Base-by-base conservation (phyloP, 2,329 filamentous ascomycete genomes). In the Ophiocordyceps australis region DNA sequence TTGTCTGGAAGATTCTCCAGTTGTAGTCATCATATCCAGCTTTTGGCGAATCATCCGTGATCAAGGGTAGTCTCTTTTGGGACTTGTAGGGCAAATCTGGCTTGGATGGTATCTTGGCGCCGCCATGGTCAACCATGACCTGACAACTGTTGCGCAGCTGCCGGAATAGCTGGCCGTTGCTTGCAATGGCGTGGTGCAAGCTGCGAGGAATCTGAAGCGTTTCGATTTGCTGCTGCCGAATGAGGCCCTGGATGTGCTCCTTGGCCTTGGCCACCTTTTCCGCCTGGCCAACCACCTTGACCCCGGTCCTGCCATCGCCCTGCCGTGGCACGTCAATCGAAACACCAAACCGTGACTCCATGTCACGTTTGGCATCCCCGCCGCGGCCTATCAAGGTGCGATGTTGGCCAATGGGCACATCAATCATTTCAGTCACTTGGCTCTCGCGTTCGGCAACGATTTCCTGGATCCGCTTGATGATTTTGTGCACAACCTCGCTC, bases 111-210 rank as follows among this genome's bases (percentile, higher is more conserved):
- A 78, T 58, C 29, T 75, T 57, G 32, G 89, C 72, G 23, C 85
- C 83, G 28, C 72, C 79, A 46, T 95, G 89, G 49, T 95, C 85
- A 27, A 98, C 78, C 1, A 77, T 89, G 36, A 98, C 82, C 38
- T 80, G 75, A 52, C 80, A 66, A 43, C 94, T 79, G 49, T 73
- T 85, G 35, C 78, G 74, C 22, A 98, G 71, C 40, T 73, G 77
- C 36, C 86, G 80, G 77, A 95, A 94, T 57, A 95, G 79, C 39
- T 83, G 75, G 2, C 86, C 89, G 35, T 86, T 85, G 47, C 93
- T 86, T 27, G 80, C 69, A 37, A 98, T 65, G 31, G 64, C 55
- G 47, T 95, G 81, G 57, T 98, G 89, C 32, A 89, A 59, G 38
- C 74, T 70, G 31, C 74, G 69, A 9, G 89, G 86, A 7, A 98